Base-by-base conservation (phyloP, 1,284 basidiomycete genomes). In the Leccinum solheimii region DNA sequence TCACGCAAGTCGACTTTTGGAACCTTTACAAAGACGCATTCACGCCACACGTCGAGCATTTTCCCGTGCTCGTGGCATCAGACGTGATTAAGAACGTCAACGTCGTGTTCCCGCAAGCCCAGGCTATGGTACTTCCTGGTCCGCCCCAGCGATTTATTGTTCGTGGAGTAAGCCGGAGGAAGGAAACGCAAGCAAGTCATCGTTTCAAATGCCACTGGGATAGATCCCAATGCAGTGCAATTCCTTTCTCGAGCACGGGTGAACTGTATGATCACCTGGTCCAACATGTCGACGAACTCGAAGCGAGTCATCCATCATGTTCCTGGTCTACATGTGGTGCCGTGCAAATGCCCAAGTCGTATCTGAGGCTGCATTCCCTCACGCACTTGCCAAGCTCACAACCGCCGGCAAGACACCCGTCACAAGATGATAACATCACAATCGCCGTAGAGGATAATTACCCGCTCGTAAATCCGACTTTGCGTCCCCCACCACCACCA, bases 1-100 rank as follows among this genome's bases (percentile, higher is more conserved):
- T 95, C 53, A 94, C 93, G 0, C 94, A 96, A 75, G 92, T 95
- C 58, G 91, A 92, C 64, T 91, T 95, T 66, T 96, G 93, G 92
- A 91, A 85, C 61, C 80, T 93, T 13, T 96, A 96, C 77, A 90
- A 90, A 68, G 88, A 91, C 62, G 81, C 78, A 0, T 91, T 91
- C 68, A 76, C 80, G 11, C 83, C 82, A 1, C 82, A 79, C 66
- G 74, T 79, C 60, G 84, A 87, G 8, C 79, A 80, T 51, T 78
- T 82, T 61, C 81, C 82, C 8, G 78, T 91, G 56, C 84, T 92
- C 23, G 85, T 86, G 1, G 93, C 94, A 0, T 89, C 91, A 3
- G 94, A 95, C 52, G 89, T 95, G 54, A 96, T 96, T 71, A 93
- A 94, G 71, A 90, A 89, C 63, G 91, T 94, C 58, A 90, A 84